Percentiles rank a stretch among this genome's conserved stretches.
These are phyloP conservation scores for Cenchrus fungigraminus DNA, from an alignment of 176 grass and related monocot species.

Conservation along the genomic window DNA sequence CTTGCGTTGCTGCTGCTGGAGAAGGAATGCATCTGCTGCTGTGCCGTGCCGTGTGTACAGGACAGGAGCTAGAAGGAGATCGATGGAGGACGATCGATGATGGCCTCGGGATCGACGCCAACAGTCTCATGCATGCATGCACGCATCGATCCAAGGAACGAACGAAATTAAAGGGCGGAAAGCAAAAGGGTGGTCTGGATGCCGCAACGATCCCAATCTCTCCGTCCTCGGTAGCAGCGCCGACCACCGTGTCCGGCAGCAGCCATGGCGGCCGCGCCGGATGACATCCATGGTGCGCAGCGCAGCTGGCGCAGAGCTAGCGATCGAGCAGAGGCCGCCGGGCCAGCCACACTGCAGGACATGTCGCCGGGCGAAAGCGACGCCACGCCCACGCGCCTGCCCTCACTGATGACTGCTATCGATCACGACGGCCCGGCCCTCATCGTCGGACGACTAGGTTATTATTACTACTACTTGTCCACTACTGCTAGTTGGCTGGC, in stretches of 20 bases:
- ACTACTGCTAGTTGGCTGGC: background rate
- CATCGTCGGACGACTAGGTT: too few relatives aligned
- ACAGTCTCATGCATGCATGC: conserved; percentile 34
- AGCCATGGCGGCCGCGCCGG: too few relatives aligned
- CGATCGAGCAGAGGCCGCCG: too few relatives aligned
- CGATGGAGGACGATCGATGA: too few relatives aligned
- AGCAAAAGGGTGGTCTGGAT: background rate
- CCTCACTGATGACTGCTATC: background rate
- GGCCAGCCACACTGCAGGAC: background rate
- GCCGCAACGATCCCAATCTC: background rate
- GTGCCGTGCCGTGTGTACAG: too few relatives aligned
- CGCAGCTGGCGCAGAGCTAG: background rate
- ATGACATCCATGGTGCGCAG: background rate
- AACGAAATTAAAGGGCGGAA: too few relatives aligned
- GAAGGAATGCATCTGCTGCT: too few relatives aligned
- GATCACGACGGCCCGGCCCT: too few relatives aligned
- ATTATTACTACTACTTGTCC: background rate
- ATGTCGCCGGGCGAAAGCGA: conserved; percentile 44
- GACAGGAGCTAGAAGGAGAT: background rate
- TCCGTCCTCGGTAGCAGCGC: background rate
- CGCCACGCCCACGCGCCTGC: conserved; percentile 30
- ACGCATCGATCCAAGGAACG: background rate
- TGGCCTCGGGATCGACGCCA: conserved; percentile 35
- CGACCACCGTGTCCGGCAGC: too few relatives aligned
- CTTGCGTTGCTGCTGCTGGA: too few relatives aligned